Percentiles rank a stretch among this genome's conserved stretches.
phyloP scores from a whole-genome alignment of 1,284 basidiomycete species.

The Microbotryum lychnidis-dioicae region DNA sequence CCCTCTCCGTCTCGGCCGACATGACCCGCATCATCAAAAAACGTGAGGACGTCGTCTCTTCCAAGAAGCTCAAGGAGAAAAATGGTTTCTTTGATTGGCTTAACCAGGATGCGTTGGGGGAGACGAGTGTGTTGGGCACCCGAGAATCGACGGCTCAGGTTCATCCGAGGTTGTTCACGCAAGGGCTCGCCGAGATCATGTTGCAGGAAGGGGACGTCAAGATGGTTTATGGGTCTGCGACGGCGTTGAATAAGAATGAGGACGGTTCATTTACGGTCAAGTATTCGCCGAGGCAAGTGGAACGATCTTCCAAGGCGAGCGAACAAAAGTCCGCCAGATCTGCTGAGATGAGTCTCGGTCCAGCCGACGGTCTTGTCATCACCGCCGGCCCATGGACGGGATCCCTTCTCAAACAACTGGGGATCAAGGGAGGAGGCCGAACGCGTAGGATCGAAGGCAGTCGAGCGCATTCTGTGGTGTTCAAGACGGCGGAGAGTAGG shows the following conservation, averaged over 20 bases:
- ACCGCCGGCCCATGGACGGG: conserved; percentile 84
- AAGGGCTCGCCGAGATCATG: conserved; percentile 58
- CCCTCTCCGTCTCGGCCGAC: conserved; percentile 33
- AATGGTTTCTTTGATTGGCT: conserved; percentile 37
- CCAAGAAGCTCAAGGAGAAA: conserved; percentile 4
- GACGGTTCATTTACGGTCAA: conserved; percentile 16
- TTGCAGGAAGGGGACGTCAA: conserved; percentile 41
- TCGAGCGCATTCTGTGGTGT: conserved; percentile 48
- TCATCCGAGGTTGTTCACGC: conserved; percentile 70
- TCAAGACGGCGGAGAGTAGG: conserved; percentile 30
- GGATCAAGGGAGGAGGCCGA: conserved; percentile 42
- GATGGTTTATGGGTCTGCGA: conserved; percentile 40
- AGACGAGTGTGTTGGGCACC: conserved; percentile 39
- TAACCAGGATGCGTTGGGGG: conserved; percentile 35
- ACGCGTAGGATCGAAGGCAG: conserved; percentile 40
- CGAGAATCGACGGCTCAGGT: conserved; percentile 62
- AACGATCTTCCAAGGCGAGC: too few relatives aligned
- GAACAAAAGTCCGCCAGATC: too few relatives aligned
- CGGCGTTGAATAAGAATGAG: conserved; percentile 25
- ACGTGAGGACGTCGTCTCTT: background rate
- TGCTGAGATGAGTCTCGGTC: background rate
- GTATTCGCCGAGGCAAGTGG: background rate
- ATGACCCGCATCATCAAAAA: conserved; percentile 4
- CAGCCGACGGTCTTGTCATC: conserved; percentile 51
- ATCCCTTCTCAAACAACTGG: conserved; percentile 47